These are phyloP conservation scores for Neodidymelliopsis sp. DNA, from an alignment of 2,329 filamentous ascomycete species.

Conservation along the genomic window DNA sequence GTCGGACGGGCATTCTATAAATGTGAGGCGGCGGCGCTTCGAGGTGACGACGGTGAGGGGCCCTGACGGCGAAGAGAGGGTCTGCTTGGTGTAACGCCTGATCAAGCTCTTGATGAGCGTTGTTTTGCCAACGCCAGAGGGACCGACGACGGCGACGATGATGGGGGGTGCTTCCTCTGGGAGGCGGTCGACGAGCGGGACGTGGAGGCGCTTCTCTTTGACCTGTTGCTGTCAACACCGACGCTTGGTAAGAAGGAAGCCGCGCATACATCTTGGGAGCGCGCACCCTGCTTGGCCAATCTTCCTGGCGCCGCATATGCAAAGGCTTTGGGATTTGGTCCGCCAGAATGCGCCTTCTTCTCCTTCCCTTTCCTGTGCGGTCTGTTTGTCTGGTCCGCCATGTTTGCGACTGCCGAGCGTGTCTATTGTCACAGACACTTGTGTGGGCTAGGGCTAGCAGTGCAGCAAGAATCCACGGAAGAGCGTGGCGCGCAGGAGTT, in stretches of 20 bases:
- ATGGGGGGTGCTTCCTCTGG: slow-evolving; percentile 95
- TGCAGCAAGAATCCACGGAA: no score
- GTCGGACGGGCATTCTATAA: slow-evolving; percentile 93
- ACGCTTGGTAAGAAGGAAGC: neutral
- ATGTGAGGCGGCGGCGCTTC: slow-evolving; percentile 92
- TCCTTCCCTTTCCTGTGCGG: slow-evolving; percentile 87
- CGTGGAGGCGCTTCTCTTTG: slow-evolving; percentile 95
- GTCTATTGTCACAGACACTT: slow-evolving; percentile 5
- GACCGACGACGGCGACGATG: slow-evolving; percentile 92
- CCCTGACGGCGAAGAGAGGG: slow-evolving; percentile 85
- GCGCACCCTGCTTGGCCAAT: slow-evolving; percentile 75
- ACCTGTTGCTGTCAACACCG: slow-evolving; percentile 62
- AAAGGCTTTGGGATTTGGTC: slow-evolving; percentile 89
- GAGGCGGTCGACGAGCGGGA: slow-evolving; percentile 92
- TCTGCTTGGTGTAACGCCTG: slow-evolving; percentile 94
- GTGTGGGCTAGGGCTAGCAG: neutral
- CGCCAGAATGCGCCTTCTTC: slow-evolving; percentile 78
- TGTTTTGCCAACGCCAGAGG: slow-evolving; percentile 92
- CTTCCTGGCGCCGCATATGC: slow-evolving; percentile 83
- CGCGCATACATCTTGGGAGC: slow-evolving; percentile 71
- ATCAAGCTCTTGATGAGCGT: slow-evolving; percentile 95
- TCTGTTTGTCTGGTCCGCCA: slow-evolving; percentile 81
- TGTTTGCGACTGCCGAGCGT: slow-evolving; percentile 13
- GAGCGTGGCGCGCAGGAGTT: no score
- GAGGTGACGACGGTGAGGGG: slow-evolving; percentile 96